phyloP scores from a whole-genome alignment of 176 grass and related monocot species.

The Coix lacrymajobi region DNA sequence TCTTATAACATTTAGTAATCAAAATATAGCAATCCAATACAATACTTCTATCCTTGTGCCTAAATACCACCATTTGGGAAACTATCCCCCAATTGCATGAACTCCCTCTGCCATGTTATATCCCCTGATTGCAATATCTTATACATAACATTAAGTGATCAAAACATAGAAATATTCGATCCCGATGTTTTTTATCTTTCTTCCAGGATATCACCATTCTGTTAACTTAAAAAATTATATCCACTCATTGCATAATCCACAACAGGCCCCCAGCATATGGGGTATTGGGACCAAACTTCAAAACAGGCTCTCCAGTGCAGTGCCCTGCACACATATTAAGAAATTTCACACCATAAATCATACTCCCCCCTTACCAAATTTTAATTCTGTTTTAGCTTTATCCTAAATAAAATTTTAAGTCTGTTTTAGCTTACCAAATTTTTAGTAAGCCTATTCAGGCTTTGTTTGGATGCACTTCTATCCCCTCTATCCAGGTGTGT shows the following conservation, averaged over 20 bases:
- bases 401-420: too few species aligned
- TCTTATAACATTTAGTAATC: neutral
- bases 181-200: neutral
- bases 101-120: neutral
- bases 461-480: too few species aligned
- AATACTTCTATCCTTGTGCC: neutral
- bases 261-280: neutral
- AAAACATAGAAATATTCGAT: neutral
- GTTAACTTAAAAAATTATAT: neutral
- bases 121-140: neutral
- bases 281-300: neutral
- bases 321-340: neutral
- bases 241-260: neutral
- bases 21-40: neutral
- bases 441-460: too few species aligned
- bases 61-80: neutral
- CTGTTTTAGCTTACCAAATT: too few species aligned
- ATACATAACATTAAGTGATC: neutral
- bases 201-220: neutral
- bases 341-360: neutral
- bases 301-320: neutral
- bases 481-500: too few species aligned
- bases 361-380: neutral
- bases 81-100: neutral
- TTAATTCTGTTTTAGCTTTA: neutral